Percentiles rank a stretch among this genome's conserved stretches.
These are phyloP conservation scores for Fusarium camptoceras DNA, from an alignment of 2,329 filamentous ascomycete genomes.

Conservation along the genomic window DNA sequence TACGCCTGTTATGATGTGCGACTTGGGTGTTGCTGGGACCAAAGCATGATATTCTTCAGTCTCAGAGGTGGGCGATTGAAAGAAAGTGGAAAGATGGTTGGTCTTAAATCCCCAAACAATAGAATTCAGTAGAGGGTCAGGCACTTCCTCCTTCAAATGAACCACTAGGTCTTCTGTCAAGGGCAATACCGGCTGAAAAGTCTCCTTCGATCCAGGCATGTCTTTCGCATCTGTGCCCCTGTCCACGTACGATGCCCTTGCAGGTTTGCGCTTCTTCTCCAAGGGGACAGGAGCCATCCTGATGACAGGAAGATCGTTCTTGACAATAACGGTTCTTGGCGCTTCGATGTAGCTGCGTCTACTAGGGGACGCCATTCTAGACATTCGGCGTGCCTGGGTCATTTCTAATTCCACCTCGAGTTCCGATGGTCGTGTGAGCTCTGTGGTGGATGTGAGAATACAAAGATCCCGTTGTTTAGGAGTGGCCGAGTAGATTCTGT, in stretches of 20 bases:
- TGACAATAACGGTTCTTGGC: conserved; percentile 50
- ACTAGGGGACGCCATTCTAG: conserved; percentile 42
- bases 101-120: conserved; percentile 59
- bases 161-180: conserved; percentile 68
- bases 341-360: conserved; percentile 45
- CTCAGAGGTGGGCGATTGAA: conserved; percentile 41
- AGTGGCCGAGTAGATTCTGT: conserved; percentile 49
- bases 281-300: conserved; percentile 48
- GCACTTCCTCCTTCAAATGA: conserved; percentile 60
- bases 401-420: conserved; percentile 15
- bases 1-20: conserved; percentile 23
- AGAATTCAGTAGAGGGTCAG: conserved; percentile 58
- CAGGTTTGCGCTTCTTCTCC: conserved; percentile 46
- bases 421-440: conserved; percentile 37
- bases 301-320: conserved; percentile 44
- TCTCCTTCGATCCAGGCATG: conserved; percentile 31
- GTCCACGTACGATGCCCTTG: conserved; percentile 52
- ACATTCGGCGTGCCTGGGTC: conserved; percentile 41
- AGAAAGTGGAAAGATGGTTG: conserved; percentile 45
- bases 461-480: conserved; percentile 51
- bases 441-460: conserved; percentile 40
- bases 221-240: conserved; percentile 54
- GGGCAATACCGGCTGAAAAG: conserved; percentile 61
- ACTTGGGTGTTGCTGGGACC: conserved; percentile 46
- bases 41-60: conserved; percentile 35